Evolutionary conservation across 352 stramenopile species (phyloP).

Genomic region (Globisporangium irregulare): DNA sequence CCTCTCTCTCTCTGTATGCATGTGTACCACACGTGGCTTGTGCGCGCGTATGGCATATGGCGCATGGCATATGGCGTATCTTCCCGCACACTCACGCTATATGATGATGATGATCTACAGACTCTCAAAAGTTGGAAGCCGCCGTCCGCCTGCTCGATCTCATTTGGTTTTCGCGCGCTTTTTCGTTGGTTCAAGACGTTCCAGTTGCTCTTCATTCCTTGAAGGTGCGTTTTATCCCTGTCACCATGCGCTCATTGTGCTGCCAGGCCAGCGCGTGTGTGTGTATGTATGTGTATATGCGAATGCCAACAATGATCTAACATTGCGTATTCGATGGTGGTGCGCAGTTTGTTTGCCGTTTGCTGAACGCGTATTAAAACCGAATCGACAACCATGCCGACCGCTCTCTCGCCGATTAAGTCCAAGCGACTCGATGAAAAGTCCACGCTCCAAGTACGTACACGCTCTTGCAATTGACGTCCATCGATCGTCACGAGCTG

Average conservation of each 20-base stretch:
- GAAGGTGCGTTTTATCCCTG: neutral
- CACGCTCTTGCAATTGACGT: conserved; percentile 3
- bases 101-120: neutral
- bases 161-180: neutral
- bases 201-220: neutral
- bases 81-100: neutral
- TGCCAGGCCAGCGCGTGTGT: neutral
- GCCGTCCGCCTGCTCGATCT: neutral
- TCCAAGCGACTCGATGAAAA: conserved; percentile 85
- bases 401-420: conserved; percentile 76
- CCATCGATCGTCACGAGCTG: neutral
- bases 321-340: neutral
- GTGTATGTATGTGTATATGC: neutral
- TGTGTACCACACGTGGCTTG: neutral
- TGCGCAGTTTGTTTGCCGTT: conserved; percentile 3
- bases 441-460: conserved; percentile 61
- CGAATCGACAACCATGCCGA: conserved; percentile 33
- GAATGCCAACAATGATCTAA: neutral
- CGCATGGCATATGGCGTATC: neutral
- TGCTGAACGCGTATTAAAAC: neutral
- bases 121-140: neutral
- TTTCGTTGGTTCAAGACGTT: conserved; percentile 2
- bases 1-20: neutral
- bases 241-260: neutral
- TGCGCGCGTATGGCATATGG: neutral